phyloP scores from a whole-genome alignment of 768 basidiomycete genomes.

The Termitomyces titanicus region DNA sequence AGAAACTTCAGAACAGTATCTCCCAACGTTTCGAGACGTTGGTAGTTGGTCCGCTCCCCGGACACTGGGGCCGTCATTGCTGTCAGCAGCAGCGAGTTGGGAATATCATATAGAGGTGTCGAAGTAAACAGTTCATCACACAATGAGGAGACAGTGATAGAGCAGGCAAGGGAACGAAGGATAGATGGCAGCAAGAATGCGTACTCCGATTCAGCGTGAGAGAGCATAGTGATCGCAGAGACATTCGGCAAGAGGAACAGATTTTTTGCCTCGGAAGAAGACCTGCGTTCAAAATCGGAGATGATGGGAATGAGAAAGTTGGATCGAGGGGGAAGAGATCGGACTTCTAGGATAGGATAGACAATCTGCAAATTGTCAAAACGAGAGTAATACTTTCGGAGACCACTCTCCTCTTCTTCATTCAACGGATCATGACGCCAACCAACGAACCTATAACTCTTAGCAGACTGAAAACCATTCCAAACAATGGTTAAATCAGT shows the following conservation, averaged over 20 bases:
- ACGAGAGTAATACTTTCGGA: slow-evolving; percentile 28
- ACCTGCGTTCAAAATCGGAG: not conserved
- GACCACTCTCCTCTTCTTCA: slow-evolving; percentile 43
- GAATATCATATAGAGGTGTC: slow-evolving; percentile 40
- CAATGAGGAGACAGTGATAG: slow-evolving; percentile 47
- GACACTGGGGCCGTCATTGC: slow-evolving; percentile 64
- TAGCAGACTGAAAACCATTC: slow-evolving; percentile 39
- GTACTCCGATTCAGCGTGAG: slow-evolving; percentile 50
- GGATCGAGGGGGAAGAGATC: slow-evolving; percentile 44
- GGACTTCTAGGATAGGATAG: slow-evolving; percentile 64
- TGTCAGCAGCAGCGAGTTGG: slow-evolving; percentile 41
- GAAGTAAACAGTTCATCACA: slow-evolving; percentile 41
- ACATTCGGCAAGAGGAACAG: slow-evolving; percentile 42
- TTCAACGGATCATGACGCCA: slow-evolving; percentile 54
- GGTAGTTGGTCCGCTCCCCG: slow-evolving; percentile 58
- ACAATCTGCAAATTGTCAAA: slow-evolving; percentile 35
- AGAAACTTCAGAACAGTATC: slow-evolving; percentile 73
- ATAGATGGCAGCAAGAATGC: slow-evolving; percentile 62
- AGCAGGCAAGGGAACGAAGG: slow-evolving; percentile 54
- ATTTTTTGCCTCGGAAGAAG: slow-evolving; percentile 13
- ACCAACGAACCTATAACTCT: slow-evolving; percentile 46
- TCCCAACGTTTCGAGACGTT: slow-evolving; percentile 73
- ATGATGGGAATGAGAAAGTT: slow-evolving; percentile 57
- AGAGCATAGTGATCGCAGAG: slow-evolving; percentile 48
- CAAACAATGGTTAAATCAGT: slow-evolving; percentile 51